Evolutionary conservation across 1,284 basidiomycete species (phyloP).

Genomic region (Violaceomyces palustris): DNA sequence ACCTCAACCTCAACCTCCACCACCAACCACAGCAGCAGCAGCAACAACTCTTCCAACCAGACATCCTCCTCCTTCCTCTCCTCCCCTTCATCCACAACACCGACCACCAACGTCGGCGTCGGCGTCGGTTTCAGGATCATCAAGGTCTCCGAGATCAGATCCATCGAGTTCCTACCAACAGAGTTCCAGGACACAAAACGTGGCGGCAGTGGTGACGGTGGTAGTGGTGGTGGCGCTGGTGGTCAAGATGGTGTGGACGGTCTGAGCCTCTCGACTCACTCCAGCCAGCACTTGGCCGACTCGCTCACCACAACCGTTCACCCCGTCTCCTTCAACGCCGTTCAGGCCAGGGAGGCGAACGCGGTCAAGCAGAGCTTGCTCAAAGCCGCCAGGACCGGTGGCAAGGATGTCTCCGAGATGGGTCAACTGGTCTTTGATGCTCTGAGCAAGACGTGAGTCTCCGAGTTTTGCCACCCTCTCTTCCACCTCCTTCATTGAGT

Average conservation of each 20-base stretch:
- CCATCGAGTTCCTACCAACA: conserved; percentile 16
- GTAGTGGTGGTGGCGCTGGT: too few species aligned
- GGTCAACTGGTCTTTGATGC: conserved; percentile 47
- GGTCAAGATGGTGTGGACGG: too few species aligned
- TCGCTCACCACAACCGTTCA: conserved; percentile 17
- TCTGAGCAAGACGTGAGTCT: conserved; percentile 48
- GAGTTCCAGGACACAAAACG: not conserved
- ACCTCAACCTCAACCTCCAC: not conserved
- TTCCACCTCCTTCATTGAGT: not conserved
- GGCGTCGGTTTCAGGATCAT: conserved; percentile 42
- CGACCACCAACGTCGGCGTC: conserved; percentile 1
- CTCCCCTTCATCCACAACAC: conserved; percentile 2
- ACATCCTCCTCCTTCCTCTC: not conserved
- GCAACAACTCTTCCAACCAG: not conserved
- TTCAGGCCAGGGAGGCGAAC: conserved; percentile 29
- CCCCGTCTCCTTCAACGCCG: conserved; percentile 23
- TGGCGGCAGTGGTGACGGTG: too few species aligned
- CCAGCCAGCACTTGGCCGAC: too few species aligned
- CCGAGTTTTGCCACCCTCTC: not conserved
- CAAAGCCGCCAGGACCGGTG: conserved; percentile 26
- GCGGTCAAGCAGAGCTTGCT: conserved; percentile 28
- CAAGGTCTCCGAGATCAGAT: conserved; percentile 36
- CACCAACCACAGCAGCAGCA: conserved; percentile 3
- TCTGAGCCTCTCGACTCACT: too few species aligned
- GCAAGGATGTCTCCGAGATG: conserved; percentile 33